A percentile compares a stretch with the other conserved stretches of the same genome.
phyloP scores from a whole-genome alignment of 2,329 filamentous ascomycete species.

The Arthrobotrys sinensis region DNA sequence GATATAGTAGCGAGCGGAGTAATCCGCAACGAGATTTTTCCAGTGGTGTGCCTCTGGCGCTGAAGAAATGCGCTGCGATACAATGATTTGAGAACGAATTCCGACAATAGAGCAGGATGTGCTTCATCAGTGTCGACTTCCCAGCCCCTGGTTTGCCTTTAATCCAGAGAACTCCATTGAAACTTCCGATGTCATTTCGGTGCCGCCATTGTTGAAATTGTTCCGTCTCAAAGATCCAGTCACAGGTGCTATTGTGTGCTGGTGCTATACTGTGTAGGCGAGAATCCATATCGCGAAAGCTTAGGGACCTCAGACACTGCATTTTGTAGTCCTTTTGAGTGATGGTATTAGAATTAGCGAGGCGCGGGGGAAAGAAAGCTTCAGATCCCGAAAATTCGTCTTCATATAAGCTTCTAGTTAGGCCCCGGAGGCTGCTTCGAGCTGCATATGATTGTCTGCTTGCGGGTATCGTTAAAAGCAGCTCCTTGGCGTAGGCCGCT shows the following conservation, averaged over 20 bases:
- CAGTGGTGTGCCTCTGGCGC: slow-evolving; percentile 60
- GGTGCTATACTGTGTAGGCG: slow-evolving; percentile 57
- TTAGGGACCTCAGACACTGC: neutral
- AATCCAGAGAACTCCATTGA: slow-evolving; percentile 65
- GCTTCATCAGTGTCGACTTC: slow-evolving; percentile 65
- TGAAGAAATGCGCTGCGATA: slow-evolving; percentile 63
- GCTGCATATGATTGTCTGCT: neutral
- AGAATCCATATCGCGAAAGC: slow-evolving; percentile 60
- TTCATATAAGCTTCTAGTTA: too few species aligned
- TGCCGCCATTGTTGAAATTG: slow-evolving; percentile 62
- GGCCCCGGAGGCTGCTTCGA: neutral
- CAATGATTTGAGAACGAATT: slow-evolving; percentile 27
- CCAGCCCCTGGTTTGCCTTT: slow-evolving; percentile 65
- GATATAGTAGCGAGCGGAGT: slow-evolving; percentile 61
- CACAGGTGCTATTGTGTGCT: slow-evolving; percentile 60
- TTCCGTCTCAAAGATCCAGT: slow-evolving; percentile 62
- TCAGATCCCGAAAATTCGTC: neutral
- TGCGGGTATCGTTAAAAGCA: slow-evolving; percentile 17
- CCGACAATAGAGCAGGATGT: slow-evolving; percentile 45
- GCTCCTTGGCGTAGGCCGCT: slow-evolving; percentile 36
- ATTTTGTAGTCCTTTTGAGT: neutral
- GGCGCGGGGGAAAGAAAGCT: too few species aligned
- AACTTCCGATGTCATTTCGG: slow-evolving; percentile 14
- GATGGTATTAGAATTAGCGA: neutral
- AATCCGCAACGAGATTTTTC: slow-evolving; percentile 63